These are phyloP conservation scores for Arctium lappa DNA, from an alignment of 129 eudicot species.

Conservation along the genomic window DNA sequence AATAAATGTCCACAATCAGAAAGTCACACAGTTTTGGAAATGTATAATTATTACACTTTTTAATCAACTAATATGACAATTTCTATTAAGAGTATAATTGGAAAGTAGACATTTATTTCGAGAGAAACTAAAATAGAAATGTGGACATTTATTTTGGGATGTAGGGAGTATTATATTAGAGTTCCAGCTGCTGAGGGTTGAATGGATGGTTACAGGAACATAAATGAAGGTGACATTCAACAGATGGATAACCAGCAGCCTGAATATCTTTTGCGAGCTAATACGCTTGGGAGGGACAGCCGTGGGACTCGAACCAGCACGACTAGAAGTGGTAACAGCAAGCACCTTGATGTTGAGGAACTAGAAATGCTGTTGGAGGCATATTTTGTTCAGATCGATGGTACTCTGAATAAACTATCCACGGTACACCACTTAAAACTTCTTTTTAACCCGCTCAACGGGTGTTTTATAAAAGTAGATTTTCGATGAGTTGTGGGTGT, in stretches of 20 bases:
- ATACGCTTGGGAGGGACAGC: conserved; percentile 29
- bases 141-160: too few species aligned
- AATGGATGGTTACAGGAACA: conserved; percentile 7
- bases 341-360: conserved; percentile 47
- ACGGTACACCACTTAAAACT: conserved; percentile 25
- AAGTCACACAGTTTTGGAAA: too few species aligned
- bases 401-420: conserved; percentile 47
- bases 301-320: conserved; percentile 39
- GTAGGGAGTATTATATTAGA: neutral
- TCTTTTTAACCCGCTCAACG: neutral
- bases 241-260: conserved; percentile 12
- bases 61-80: too few species aligned
- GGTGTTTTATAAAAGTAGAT: neutral
- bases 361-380: conserved; percentile 70
- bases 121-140: too few species aligned
- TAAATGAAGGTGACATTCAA: conserved; percentile 15
- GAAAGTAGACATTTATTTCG: too few species aligned
- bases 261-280: conserved; percentile 17
- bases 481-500: neutral
- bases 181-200: neutral
- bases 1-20: too few species aligned
- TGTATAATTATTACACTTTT: too few species aligned
- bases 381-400: conserved; percentile 62
- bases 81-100: too few species aligned
- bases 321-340: conserved; percentile 29